Base-by-base conservation (phyloP, 345 rosid species). In the Linum tenue region DNA sequence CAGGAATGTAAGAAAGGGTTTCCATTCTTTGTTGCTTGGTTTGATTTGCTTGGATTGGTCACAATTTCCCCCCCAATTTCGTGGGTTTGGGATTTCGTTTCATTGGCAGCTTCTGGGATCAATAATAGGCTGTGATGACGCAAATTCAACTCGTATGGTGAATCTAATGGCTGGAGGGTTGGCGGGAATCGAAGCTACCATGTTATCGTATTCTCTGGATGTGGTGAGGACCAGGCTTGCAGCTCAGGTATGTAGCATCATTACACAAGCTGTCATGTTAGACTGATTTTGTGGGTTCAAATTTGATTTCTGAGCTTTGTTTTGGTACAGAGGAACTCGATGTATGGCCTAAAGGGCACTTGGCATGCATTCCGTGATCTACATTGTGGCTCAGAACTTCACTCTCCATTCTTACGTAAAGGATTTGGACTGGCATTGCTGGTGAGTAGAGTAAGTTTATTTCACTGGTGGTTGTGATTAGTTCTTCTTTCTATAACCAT, bases 201-300 rank as follows among this genome's bases (percentile, higher is more conserved):
- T 96, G 63, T 86, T 84, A 50, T 85, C 98, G 36, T 90, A 92
- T 79, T 97, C 98, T 1, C 78, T 92, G 81, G 98, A 92, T 85
- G 97, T 92, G 74, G 92, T 90, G 67, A 84, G 98, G 75, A 92
- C 97, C 10, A 96, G 97, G 7, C 94, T 92, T 66, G 90, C 98
- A 50, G 92, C 96, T 40, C 98, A 90, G 97, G 97, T 90, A 76
- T 64, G 74, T 56, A 50, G 31, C 1, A 22, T 22, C 31, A 22
- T 22, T 22, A 22, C 64, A 53, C 67, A 51, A 64, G 69, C 65
- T 50, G 65, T 62, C 42, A 40, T 64, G 64, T 48, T 35, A 51
- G 31, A 22, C 31, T 63, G 41, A 22, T 22, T 22, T 22, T 8
- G 11, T 10, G 37, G 3, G 39, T 37, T 9, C 43, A 3, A 12